Conservation (phyloP, 768 basidiomycete species). For the Sarcomyxa edulis region DNA sequence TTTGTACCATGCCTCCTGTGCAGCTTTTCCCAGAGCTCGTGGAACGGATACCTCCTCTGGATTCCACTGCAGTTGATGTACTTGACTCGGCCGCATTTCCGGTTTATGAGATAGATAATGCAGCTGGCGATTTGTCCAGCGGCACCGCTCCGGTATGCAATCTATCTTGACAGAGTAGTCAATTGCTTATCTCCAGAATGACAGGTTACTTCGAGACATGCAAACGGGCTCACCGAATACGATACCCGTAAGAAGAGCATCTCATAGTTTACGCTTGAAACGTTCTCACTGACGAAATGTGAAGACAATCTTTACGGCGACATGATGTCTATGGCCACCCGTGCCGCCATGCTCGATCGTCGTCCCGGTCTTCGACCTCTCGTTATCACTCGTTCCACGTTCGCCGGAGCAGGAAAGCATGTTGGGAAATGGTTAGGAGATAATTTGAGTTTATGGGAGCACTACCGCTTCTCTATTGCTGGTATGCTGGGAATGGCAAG, state of each 20-base stretch:
- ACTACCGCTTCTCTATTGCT: constrained; percentile 56
- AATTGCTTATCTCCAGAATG: neutral
- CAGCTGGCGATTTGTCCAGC: constrained; percentile 45
- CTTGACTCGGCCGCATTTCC: no score
- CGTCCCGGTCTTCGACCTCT: constrained; percentile 56
- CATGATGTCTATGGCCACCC: constrained; percentile 66
- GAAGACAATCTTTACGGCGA: constrained; percentile 66
- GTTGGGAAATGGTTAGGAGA: constrained; percentile 78
- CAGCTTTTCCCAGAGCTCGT: no score
- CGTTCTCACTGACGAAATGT: constrained; percentile 39
- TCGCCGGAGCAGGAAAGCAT: constrained; percentile 58
- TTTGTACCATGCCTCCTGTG: no score
- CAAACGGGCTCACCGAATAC: constrained; percentile 56
- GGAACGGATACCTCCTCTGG: no score
- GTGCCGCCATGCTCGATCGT: constrained; percentile 54
- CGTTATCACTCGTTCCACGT: constrained; percentile 71
- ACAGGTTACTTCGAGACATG: constrained; percentile 42
- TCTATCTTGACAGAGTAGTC: neutral
- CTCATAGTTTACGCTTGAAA: neutral
- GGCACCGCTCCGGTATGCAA: constrained; percentile 48
- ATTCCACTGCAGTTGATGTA: no score
- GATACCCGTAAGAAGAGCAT: constrained; percentile 39
- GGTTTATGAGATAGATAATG: constrained; percentile 61
- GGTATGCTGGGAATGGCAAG: constrained; percentile 62
- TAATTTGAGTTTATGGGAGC: constrained; percentile 53